A percentile compares a stretch with the other conserved stretches of the same genome.
phyloP scores from a whole-genome alignment of 83 land plant genomes.

The Picea abies region DNA sequence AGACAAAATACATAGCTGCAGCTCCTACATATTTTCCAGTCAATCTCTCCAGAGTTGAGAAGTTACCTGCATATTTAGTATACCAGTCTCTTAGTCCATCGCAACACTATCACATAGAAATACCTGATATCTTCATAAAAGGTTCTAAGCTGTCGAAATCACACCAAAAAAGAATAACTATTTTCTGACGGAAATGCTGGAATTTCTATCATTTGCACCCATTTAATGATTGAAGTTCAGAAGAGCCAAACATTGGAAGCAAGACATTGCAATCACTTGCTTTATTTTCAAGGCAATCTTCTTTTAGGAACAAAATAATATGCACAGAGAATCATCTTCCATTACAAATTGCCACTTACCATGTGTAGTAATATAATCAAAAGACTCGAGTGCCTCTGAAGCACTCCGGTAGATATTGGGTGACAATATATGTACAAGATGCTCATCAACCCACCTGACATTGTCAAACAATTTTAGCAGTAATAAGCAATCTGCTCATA shows the following conservation, averaged over 20 bases:
- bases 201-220: background rate
- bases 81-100: background rate
- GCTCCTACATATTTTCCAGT: conserved; percentile 95
- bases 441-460: conserved; percentile 96
- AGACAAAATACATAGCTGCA: conserved; percentile 90
- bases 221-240: background rate
- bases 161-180: background rate
- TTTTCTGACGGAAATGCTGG: background rate
- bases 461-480: conserved; percentile 18
- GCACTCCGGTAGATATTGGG: conserved; percentile 91
- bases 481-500: background rate
- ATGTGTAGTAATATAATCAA: conserved; percentile 88
- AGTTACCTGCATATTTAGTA: conserved; percentile 65
- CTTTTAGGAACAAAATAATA: conserved; percentile 11
- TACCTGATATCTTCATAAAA: background rate
- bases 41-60: conserved; percentile 71
- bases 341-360: conserved; percentile 50
- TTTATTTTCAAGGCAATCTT: background rate
- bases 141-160: background rate
- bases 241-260: background rate
- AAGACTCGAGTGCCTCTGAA: conserved; percentile 92
- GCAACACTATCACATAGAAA: background rate
- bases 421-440: conserved; percentile 92
- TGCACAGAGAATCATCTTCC: background rate
- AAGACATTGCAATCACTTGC: background rate